Percentiles rank a stretch among this genome's conserved stretches.
Conservation (phyloP, 768 basidiomycete genomes). For the Lanmaoa pseudosensibilis region DNA sequence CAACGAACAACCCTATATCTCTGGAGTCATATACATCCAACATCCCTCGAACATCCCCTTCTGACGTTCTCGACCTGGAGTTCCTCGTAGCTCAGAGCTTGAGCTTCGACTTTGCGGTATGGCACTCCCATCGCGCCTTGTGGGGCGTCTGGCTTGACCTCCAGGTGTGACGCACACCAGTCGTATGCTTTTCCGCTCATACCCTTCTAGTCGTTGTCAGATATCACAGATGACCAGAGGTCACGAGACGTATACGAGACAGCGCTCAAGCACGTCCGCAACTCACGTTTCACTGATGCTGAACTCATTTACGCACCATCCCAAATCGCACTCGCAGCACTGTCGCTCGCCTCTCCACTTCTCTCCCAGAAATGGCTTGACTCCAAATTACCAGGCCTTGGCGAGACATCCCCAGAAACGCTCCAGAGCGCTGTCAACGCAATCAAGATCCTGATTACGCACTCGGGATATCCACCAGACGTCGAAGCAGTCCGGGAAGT, state of each 20-base stretch:
- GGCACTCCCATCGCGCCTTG: constrained; percentile 85
- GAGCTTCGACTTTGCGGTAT: constrained; percentile 90
- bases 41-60: constrained; percentile 77
- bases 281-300: constrained; percentile 85
- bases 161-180: constrained; percentile 53
- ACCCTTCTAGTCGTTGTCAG: constrained; percentile 53
- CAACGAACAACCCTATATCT: constrained; percentile 91
- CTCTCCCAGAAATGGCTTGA: constrained; percentile 62
- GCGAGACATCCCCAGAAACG: constrained; percentile 17
- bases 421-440: constrained; percentile 36
- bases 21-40: constrained; percentile 80
- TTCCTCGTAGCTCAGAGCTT: constrained; percentile 95
- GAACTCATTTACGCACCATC: constrained; percentile 92
- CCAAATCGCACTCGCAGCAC: constrained; percentile 85
- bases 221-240: constrained; percentile 46
- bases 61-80: constrained; percentile 91
- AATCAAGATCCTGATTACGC: constrained; percentile 57
- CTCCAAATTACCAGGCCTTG: constrained; percentile 34
- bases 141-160: constrained; percentile 89
- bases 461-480: constrained; percentile 62
- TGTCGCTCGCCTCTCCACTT: constrained; percentile 62
- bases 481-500: constrained; percentile 86
- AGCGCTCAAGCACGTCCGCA: constrained; percentile 66
- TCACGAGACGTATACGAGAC: constrained; percentile 59
- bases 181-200: constrained; percentile 10